phyloP scores from a whole-genome alignment of 495 filamentous ascomycete species.

The Xylaria acuta region DNA sequence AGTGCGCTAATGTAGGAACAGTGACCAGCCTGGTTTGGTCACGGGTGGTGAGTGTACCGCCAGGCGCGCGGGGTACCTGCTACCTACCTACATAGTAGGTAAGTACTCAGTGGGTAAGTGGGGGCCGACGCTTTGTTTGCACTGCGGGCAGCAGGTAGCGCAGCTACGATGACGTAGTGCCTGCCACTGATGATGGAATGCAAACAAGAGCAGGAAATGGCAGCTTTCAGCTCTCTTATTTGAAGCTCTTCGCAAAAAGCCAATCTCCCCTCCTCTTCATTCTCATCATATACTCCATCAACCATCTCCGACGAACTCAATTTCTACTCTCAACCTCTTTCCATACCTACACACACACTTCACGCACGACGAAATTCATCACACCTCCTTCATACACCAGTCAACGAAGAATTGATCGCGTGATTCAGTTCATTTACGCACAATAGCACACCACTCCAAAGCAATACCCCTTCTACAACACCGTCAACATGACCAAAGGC shows the following conservation, averaged over 20 bases:
- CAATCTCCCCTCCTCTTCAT: conserved; percentile 21
- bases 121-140: conserved; percentile 11
- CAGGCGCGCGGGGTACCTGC: not conserved
- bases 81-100: no score
- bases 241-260: conserved; percentile 35
- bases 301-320: conserved; percentile 7
- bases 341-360: conserved; percentile 10
- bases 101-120: conserved; percentile 5
- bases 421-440: not conserved
- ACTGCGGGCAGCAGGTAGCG: not conserved
- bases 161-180: conserved; percentile 39
- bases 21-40: not conserved
- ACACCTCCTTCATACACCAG: not conserved
- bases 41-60: not conserved
- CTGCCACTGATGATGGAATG: conserved; percentile 42
- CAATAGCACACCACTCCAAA: not conserved
- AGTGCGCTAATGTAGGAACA: conserved; percentile 18
- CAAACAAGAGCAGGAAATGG: conserved; percentile 33
- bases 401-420: not conserved
- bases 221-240: conserved; percentile 35
- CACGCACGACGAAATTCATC: not conserved
- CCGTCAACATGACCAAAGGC: conserved; percentile 74
- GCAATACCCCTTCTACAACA: conserved; percentile 17
- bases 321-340: conserved; percentile 9
- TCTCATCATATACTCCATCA: conserved; percentile 14